phyloP scores from a whole-genome alignment of 1,284 basidiomycete species.

The Trichosporon sp. region DNA sequence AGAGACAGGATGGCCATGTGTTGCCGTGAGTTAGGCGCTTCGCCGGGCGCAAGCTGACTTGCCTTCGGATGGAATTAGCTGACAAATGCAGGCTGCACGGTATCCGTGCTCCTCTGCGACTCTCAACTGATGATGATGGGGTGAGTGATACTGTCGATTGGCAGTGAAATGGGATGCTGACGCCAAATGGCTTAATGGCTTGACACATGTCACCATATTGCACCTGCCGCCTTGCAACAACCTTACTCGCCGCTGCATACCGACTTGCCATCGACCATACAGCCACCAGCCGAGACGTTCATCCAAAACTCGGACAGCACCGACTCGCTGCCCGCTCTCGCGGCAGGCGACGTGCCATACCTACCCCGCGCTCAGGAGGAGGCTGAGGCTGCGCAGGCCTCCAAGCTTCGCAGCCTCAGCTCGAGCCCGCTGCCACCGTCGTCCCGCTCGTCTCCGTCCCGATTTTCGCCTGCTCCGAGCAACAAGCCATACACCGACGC shows the following conservation, averaged over 20 bases:
- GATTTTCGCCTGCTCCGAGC: not conserved
- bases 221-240: not conserved
- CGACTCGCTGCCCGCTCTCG: slow-evolving; percentile 34
- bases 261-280: not conserved
- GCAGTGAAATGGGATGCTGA: not conserved
- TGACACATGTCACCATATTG: not conserved
- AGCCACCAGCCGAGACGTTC: slow-evolving; percentile 36
- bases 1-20: not conserved
- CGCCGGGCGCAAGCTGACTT: too few relatives aligned
- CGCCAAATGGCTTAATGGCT: not conserved
- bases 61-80: not conserved
- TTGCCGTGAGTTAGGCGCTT: not conserved
- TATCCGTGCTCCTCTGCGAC: not conserved
- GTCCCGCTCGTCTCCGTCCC: not conserved
- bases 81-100: not conserved
- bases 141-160: slow-evolving; percentile 10
- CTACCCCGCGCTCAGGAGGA: not conserved
- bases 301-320: slow-evolving; percentile 36
- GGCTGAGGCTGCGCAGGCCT: slow-evolving; percentile 4
- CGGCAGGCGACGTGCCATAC: slow-evolving; percentile 15
- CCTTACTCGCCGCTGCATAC: not conserved
- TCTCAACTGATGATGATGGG: slow-evolving; percentile 22
- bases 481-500: not conserved
- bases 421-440: not conserved
- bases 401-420: not conserved